Base-by-base conservation (phyloP, 2,329 filamentous ascomycete genomes). In the Pleurostoma richardsiae region DNA sequence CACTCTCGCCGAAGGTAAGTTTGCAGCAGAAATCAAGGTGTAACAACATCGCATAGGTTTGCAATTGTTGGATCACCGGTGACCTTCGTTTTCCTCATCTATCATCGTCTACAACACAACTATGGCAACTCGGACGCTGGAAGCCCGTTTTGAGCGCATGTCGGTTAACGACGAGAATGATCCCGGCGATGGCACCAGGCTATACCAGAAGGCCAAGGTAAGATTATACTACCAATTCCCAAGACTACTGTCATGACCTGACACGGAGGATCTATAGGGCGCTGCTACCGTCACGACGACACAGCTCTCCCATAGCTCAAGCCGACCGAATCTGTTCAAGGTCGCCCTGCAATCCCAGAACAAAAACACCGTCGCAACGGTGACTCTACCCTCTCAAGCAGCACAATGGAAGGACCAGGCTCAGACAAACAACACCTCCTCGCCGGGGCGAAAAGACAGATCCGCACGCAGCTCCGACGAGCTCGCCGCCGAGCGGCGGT, bases 151-250 rank as follows among this genome's bases (percentile, higher is more conserved):
- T 62, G 90, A 96, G 82, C 85, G 85, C 67, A 81, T 96, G 71
- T 86, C 88, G 26, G 88, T 96, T 52, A 86, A 88, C 58, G 91
- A 96, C 62, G 91, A 96, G 69, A 95, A 92, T 62, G 85, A 89
- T 49, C 68, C 73, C 30, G 70, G 70, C 46, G 75, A 80, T 52
- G 72, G 70, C 52, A 69, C 69, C 47, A 76, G 76, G 52, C 53
- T 64, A 29, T 84, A 87, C 64, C 74, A 81, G 55, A 95, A 95
- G 69, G 68, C 81, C 51, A 95, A 95, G 83, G 90, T 92, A 39
- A 41, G 48, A 26, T 19, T 19, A 19, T 19, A 19, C 19, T 19
- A 19, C 19, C 19, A 19, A 19, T 19, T 19, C 19, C 19, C 19
- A 19, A 19, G 19, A 19, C 19, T 19, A 19, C 19, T 19, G 19